These are phyloP conservation scores for Saccharomycopsis crataegensis DNA, from an alignment of 1,139 yeast species.

Conservation along the genomic window DNA sequence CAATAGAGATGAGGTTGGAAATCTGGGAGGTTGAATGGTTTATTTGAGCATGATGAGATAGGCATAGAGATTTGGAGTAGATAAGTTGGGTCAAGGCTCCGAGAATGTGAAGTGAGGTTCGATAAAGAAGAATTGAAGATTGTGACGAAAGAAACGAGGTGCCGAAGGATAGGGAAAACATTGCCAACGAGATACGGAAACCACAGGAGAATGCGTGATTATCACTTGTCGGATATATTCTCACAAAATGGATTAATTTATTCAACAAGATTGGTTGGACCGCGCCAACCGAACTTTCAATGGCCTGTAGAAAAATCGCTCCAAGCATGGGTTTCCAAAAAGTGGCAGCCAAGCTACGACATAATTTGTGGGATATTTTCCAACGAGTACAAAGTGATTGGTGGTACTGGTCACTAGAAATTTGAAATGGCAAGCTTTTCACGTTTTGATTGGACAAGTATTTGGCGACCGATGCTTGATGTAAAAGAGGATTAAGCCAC, in stretches of 20 bases:
- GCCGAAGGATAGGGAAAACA: conserved; percentile 41
- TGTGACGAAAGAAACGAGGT: conserved; percentile 45
- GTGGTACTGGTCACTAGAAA: conserved; percentile 36
- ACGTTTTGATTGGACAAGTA: conserved; percentile 28
- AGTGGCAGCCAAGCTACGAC: conserved; percentile 24
- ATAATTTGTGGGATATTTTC: conserved; percentile 28
- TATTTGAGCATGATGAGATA: conserved; percentile 41
- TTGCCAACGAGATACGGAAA: conserved; percentile 39
- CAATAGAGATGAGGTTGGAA: conserved; percentile 49
- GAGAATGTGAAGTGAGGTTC: conserved; percentile 45
- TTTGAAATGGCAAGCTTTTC: conserved; percentile 44
- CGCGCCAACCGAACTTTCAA: conserved; percentile 34
- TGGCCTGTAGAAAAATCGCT: background rate
- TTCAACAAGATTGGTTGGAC: conserved; percentile 54
- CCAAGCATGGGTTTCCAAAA: conserved; percentile 28
- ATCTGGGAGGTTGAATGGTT: conserved; percentile 48
- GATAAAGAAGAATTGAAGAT: conserved; percentile 44
- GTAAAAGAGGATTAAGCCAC: conserved; percentile 7
- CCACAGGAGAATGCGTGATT: conserved; percentile 36
- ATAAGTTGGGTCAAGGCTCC: conserved; percentile 44
- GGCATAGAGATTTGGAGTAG: conserved; percentile 41
- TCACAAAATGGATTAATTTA: conserved; percentile 40
- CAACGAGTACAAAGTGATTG: conserved; percentile 39
- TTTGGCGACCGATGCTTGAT: background rate
- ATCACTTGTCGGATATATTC: conserved; percentile 23